These are phyloP conservation scores for Aspergillus avenaceus DNA, from an alignment of 495 filamentous ascomycete genomes.

Conservation along the genomic window DNA sequence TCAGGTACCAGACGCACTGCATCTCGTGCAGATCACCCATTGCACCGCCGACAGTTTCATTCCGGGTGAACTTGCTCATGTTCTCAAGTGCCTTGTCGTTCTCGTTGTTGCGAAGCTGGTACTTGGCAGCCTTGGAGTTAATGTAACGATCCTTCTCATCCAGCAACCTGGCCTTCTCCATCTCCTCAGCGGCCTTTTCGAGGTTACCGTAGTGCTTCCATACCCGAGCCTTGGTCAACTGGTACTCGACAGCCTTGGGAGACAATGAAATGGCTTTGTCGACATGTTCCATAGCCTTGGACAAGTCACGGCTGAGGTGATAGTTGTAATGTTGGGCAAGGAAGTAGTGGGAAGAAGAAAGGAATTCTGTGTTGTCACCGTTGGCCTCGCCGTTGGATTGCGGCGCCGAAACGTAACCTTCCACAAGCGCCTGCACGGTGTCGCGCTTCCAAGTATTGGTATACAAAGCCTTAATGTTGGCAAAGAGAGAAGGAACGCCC, in stretches of 20 bases:
- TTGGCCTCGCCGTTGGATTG: constrained; percentile 46
- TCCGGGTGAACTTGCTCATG: constrained; percentile 92
- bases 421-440: constrained; percentile 67
- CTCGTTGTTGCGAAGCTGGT: constrained; percentile 88
- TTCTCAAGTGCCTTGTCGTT: constrained; percentile 79
- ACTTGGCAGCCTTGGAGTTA: constrained; percentile 97
- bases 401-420: constrained; percentile 61
- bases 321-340: constrained; percentile 97
- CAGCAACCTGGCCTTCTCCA: constrained; percentile 81
- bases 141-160: constrained; percentile 93
- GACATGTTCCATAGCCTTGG: constrained; percentile 76
- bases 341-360: constrained; percentile 80
- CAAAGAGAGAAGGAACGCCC: constrained; percentile 94
- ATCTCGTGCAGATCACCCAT: constrained; percentile 92
- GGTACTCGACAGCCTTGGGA: constrained; percentile 80
- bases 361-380: constrained; percentile 54
- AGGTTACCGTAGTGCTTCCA: constrained; percentile 85
- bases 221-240: constrained; percentile 94
- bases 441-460: constrained; percentile 69
- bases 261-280: constrained; percentile 74
- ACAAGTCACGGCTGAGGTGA: constrained; percentile 74
- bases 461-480: constrained; percentile 92
- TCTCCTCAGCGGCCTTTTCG: constrained; percentile 75
- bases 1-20: constrained; percentile 97
- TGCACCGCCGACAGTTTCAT: constrained; percentile 82